Base-by-base conservation (phyloP, 805 yeast species). In the Komagataella ulmi region DNA sequence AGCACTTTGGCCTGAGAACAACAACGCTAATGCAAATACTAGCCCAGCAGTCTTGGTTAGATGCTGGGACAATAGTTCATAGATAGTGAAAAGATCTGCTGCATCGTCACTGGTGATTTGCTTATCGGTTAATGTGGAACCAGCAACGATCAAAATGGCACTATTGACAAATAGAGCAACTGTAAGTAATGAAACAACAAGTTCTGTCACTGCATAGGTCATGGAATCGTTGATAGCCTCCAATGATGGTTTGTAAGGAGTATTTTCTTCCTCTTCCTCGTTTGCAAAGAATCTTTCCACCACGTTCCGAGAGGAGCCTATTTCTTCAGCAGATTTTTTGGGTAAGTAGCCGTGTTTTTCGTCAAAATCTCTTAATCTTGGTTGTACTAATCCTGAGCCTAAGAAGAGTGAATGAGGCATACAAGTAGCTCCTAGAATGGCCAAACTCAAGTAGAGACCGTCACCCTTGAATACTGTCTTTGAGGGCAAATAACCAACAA, bases 121-220 rank as follows among this genome's bases (percentile, higher is more conserved):
- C 18, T 69, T 69, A 45, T 56, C 55, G 5, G 69, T 77, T 55
- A 90, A 70, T 1, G 96, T 86, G 0, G 97, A 85, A 36, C 96
- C 97, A 1, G 97, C 93, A 3, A 90, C 95, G 52, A 89, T 87
- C 52, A 89, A 73, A 59, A 90, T 89, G 3, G 97, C 88, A 7
- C 95, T 79, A 66, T 89, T 89, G 53, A 89, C 96, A 69, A 89
- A 89, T n/a, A 90, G 76, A 0, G 97, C 97, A 44, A 89, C 91
- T 2, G 91, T 75, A 61, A 89, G 81, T 47, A 89, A 72, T 1
- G 96, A 87, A 17, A 89, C 75, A 47, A 88, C 80, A 51, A 89
- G 74, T 67, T 89, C 97, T 10, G 84, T 85, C 51, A 88, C 85
- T 0, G 96, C 83, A 64, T 78, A 88, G 14, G 79, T 76, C 81